Base-by-base conservation (phyloP, 1,284 basidiomycete species). In the Cryptococcus depauperatus region DNA sequence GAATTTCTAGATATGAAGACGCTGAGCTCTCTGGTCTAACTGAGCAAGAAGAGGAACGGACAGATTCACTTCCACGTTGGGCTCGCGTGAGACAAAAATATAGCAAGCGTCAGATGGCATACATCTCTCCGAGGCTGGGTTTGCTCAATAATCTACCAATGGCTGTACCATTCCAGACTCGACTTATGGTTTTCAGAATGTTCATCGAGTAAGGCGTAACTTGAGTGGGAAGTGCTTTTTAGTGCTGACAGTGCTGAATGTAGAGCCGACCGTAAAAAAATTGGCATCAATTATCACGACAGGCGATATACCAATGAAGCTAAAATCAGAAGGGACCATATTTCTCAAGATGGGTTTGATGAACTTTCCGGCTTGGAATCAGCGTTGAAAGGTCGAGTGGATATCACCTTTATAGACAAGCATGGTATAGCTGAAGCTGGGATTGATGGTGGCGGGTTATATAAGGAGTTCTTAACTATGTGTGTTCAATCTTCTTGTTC, bases 101-200 rank as follows among this genome's bases (percentile, higher is more conserved):
- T 39, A 77, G 78, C 19, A 84, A 84, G 56, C 81, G 84, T 7
- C 80, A 87, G 54, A 68, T 86, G 35, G 81, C 85, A 0, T 77
- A 82, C 47, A 61, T 84, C 38, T 85, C 85, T 5, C 93, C 92
- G 0, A 81, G 90, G 3, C 77, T 97, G 1, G 87, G 88, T 3
- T 78, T 97, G 23, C 78, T 98, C 42, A 90, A 96, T 73, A 92
- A 96, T 66, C 86, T 97, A 43, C 95, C 93, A 0, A 97, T 98
- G 73, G 82, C 90, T 11, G 86, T 98, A 47, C 93, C 92, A 0
- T 98, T 98, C 69, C 83, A 86, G 48, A 80, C 83, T 0, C 82
- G 93, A 18, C 85, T 97, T 6, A 77, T 82, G 35, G 90, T 97
- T 37, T 96, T 97, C 71, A 77, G 88, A 23, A 75, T 80, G 44